These are phyloP conservation scores for Phylloboletellus chloephorus DNA, from an alignment of 1,284 basidiomycete genomes.

Conservation along the genomic window DNA sequence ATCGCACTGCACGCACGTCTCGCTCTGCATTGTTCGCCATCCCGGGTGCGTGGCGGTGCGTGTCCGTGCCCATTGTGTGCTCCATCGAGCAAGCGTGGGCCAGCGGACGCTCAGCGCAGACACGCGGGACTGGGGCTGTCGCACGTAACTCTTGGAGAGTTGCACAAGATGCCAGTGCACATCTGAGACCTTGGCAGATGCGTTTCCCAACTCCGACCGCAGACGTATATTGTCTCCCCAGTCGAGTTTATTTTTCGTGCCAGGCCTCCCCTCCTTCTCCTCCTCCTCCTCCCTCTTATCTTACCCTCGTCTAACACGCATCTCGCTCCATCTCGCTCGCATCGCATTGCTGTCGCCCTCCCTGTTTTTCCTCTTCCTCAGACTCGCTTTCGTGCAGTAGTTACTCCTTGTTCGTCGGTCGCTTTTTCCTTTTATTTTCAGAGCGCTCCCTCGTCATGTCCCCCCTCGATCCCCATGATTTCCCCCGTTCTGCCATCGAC, in stretches of 20 bases:
- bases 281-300: slow-evolving; percentile 21
- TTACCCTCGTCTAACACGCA: slow-evolving; percentile 30
- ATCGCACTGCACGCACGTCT: background rate
- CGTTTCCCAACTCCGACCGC: slow-evolving; percentile 32
- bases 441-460: slow-evolving; percentile 30
- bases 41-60: slow-evolving; percentile 26
- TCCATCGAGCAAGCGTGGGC: slow-evolving; percentile 22
- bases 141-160: no score
- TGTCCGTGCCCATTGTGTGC: slow-evolving; percentile 26
- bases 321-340: slow-evolving; percentile 26
- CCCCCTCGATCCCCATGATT: slow-evolving; percentile 40
- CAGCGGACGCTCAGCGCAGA: no score
- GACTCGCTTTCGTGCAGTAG: slow-evolving; percentile 32
- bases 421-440: slow-evolving; percentile 13
- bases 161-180: background rate
- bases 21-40: slow-evolving; percentile 29
- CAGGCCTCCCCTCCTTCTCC: slow-evolving; percentile 20
- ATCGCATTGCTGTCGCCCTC: slow-evolving; percentile 34
- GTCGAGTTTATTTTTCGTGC: slow-evolving; percentile 28
- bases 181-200: slow-evolving; percentile 18
- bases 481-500: slow-evolving; percentile 21
- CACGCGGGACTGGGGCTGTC: no score
- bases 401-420: slow-evolving; percentile 28
- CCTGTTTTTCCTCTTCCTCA: slow-evolving; percentile 20
- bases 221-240: slow-evolving; percentile 25